phyloP scores from a whole-genome alignment of 2,329 filamentous ascomycete genomes.

The Thermomyces lanuginosus region DNA sequence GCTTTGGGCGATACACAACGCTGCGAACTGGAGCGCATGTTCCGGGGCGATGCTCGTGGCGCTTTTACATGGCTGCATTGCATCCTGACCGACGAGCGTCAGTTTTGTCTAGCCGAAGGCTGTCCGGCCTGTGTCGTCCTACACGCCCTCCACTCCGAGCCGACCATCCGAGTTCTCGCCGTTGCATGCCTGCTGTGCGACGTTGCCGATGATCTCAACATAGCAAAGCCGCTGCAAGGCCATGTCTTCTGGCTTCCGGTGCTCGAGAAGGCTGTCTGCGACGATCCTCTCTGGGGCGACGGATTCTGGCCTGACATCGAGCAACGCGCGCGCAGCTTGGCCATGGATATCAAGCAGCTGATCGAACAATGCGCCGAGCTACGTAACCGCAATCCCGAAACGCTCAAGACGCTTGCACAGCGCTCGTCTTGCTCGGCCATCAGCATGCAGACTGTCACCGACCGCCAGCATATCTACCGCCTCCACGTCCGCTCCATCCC shows the following conservation, averaged over 20 bases:
- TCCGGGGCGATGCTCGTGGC: conserved; percentile 38
- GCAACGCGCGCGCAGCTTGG: conserved; percentile 21
- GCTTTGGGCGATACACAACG: conserved; percentile 32
- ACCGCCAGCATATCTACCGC: conserved; percentile 11
- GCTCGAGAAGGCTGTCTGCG: conserved; percentile 23
- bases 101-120: conserved; percentile 41
- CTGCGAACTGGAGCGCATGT: conserved; percentile 41
- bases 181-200: conserved; percentile 27
- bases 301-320: conserved; percentile 28
- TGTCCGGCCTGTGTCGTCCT: conserved; percentile 35
- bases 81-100: conserved; percentile 39
- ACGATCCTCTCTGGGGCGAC: conserved; percentile 29
- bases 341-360: conserved; percentile 24
- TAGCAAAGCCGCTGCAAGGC: conserved; percentile 8
- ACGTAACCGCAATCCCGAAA: conserved; percentile 8
- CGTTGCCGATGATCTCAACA: conserved; percentile 9
- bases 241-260: conserved; percentile 26
- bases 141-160: conserved; percentile 29
- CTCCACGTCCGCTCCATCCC: conserved; percentile 11
- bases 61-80: conserved; percentile 45
- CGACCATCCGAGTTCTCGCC: conserved; percentile 27
- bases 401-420: conserved; percentile 10
- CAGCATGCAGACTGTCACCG: no score
- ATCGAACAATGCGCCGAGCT: conserved; percentile 24
- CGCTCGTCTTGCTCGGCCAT: conserved; percentile 9